Evolutionary conservation across 1,284 basidiomycete genomes (phyloP).

Genomic region (Xerocomus nothofagi): DNA sequence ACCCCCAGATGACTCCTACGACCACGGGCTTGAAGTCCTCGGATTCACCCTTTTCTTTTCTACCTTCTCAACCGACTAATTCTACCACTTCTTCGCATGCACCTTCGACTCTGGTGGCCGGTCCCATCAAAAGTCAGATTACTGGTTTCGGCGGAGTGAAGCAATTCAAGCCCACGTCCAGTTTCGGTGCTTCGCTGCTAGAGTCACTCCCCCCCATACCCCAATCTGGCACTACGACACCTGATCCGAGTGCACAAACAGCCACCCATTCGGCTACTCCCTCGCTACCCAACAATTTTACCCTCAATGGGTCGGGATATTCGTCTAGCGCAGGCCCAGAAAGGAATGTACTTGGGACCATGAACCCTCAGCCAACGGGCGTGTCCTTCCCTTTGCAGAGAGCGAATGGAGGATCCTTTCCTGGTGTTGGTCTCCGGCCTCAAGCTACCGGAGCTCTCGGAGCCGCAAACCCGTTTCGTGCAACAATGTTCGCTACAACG

Average conservation of each 20-base stretch:
- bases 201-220: slow-evolving; percentile 77
- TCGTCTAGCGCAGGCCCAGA: slow-evolving; percentile 31
- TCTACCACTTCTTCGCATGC: slow-evolving; percentile 40
- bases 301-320: slow-evolving; percentile 14
- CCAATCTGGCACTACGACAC: slow-evolving; percentile 53
- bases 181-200: slow-evolving; percentile 81
- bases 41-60: slow-evolving; percentile 48
- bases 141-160: slow-evolving; percentile 86
- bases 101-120: slow-evolving; percentile 26
- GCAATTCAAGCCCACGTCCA: slow-evolving; percentile 89
- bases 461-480: slow-evolving; percentile 73
- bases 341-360: slow-evolving; percentile 19
- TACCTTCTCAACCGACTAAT: slow-evolving; percentile 47
- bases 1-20: slow-evolving; percentile 41
- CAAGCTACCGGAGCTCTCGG: slow-evolving; percentile 65
- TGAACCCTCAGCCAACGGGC: slow-evolving; percentile 31
- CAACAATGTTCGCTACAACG: slow-evolving; percentile 49
- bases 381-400: slow-evolving; percentile 30
- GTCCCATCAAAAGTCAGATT: slow-evolving; percentile 64
- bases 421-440: slow-evolving; percentile 67
- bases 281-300: slow-evolving; percentile 17
- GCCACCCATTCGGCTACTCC: slow-evolving; percentile 16
- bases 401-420: slow-evolving; percentile 35
- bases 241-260: slow-evolving; percentile 36
- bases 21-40: slow-evolving; percentile 46